phyloP scores from a whole-genome alignment of 805 yeast genomes.

The Candida verbasci region DNA sequence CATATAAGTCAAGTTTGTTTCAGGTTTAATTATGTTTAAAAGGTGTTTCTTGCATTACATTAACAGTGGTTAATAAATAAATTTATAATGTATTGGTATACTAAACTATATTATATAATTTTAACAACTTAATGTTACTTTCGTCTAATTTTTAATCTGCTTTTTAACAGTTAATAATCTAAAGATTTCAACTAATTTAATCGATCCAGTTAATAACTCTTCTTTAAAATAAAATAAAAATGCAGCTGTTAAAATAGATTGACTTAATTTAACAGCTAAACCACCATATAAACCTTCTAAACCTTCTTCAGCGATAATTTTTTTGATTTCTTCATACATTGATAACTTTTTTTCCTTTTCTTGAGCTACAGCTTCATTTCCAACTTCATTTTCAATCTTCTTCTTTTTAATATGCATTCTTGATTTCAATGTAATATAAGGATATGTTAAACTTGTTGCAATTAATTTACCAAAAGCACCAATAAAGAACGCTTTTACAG shows the following conservation, averaged over 20 bases:
- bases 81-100: too few relatives aligned
- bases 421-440: constrained; percentile 84
- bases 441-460: constrained; percentile 88
- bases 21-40: too few relatives aligned
- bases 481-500: constrained; percentile 74
- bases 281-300: constrained; percentile 77
- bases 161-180: constrained; percentile 20
- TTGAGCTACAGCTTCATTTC: constrained; percentile 10
- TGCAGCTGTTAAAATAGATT: constrained; percentile 84
- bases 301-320: constrained; percentile 69
- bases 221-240: constrained; percentile 88
- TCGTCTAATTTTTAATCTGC: constrained; percentile 1
- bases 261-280: constrained; percentile 70
- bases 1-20: too few relatives aligned
- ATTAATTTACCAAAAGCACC: constrained; percentile 88
- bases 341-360: constrained; percentile 25
- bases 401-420: constrained; percentile 72
- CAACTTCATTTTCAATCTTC: constrained; percentile 10
- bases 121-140: too few relatives aligned
- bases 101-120: too few relatives aligned
- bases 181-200: constrained; percentile 46
- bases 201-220: constrained; percentile 62
- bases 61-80: too few relatives aligned
- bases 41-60: too few relatives aligned
- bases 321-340: constrained; percentile 48